Base-by-base conservation (phyloP, 2,329 filamentous ascomycete species). In the Thelonectria rubi region DNA sequence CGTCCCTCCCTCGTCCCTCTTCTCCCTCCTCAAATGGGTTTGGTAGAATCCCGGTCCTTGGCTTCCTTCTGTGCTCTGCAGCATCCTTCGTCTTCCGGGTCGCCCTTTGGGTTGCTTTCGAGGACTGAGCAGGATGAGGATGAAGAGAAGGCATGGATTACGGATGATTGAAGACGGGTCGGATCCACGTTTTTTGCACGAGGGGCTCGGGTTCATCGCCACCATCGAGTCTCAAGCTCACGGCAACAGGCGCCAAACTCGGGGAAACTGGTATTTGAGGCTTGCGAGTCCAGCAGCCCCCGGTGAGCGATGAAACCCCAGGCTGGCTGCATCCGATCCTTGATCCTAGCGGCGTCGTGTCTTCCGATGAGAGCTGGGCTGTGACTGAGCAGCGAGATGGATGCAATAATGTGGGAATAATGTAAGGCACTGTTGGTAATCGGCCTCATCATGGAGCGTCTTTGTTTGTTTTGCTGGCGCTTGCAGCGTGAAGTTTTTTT, bases 261-360 rank as follows among this genome's bases (percentile, higher is more conserved):
- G 58, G 58, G 55, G 52, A 55, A 30, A 52, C 32, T 56, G 47
- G 20, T 37, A 43, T 61, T 51, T 51, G 54, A 46, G 48, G 53
- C 42, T 52, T 52, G 52, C 21, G 40, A 63, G 63, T 56, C 58
- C 45, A 54, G 43, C 60, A 49, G 45, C 49, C 57, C 65, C 63
- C 56, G 56, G 61, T 62, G 59, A 63, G 55, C 42, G 68, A 72
- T 72, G 70, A 72, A 72, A 72, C 70, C 51, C 62, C 53, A 62
- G 42, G 64, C 56, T 66, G 63, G 54, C 59, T 43, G 18, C 43
- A 57, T 20, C 34, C 18, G 26, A 69, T 62, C 69, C 69, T 59
- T 70, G 67, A 70, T 65, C 69, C 67, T 54, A 42, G 61, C 26
- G 54, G 17, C 20, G 48, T 46, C 30, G 48, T 52, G 47, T 46